Percentiles rank a stretch among this genome's conserved stretches.
Conservation (phyloP, 2,329 filamentous ascomycete genomes). For the Hypoxylon sp. region DNA sequence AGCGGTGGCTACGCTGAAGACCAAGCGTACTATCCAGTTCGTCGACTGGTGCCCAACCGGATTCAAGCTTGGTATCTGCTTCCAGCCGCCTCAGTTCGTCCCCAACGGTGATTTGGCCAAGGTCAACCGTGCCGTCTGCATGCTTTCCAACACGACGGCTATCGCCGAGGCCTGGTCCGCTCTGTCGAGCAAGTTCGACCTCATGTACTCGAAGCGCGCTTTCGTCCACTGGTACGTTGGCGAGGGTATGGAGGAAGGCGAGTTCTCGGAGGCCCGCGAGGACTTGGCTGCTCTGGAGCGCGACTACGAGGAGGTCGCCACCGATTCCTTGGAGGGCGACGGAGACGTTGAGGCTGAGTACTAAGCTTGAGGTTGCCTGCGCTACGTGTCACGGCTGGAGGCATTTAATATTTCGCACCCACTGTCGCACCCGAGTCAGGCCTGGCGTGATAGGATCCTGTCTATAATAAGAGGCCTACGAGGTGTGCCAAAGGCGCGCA, state of each 20-base stretch:
- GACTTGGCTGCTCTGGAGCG: conserved; percentile 97
- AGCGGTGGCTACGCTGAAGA: conserved; percentile 96
- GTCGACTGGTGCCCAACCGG: conserved; percentile 99
- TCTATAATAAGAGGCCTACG: conserved; percentile 28
- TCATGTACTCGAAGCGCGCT: conserved; percentile 99
- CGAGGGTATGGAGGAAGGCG: conserved; percentile 99
- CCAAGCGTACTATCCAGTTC: conserved; percentile 98
- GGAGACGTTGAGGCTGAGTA: conserved; percentile 90
- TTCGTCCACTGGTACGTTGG: conserved; percentile 99
- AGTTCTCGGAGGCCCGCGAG: conserved; percentile 99
- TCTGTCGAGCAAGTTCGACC: conserved; percentile 97
- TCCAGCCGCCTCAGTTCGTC: conserved; percentile 95
- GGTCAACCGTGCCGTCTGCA: conserved; percentile 98
- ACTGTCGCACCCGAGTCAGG: conserved; percentile 25
- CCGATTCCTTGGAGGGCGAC: conserved; percentile 89
- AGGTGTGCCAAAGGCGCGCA: conserved; percentile 31
- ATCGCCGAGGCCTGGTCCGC: conserved; percentile 98
- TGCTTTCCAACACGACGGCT: conserved; percentile 98
- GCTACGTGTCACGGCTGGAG: conserved; percentile 34
- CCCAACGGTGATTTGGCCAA: conserved; percentile 97
- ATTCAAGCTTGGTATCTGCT: conserved; percentile 99
- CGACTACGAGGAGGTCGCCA: conserved; percentile 98
- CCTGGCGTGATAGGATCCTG: conserved; percentile 33
- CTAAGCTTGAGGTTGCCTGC: conserved; percentile 58
- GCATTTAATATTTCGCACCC: conserved; percentile 32